Conservation (phyloP, 2,329 filamentous ascomycete species). For the Calonectria crousiana region DNA sequence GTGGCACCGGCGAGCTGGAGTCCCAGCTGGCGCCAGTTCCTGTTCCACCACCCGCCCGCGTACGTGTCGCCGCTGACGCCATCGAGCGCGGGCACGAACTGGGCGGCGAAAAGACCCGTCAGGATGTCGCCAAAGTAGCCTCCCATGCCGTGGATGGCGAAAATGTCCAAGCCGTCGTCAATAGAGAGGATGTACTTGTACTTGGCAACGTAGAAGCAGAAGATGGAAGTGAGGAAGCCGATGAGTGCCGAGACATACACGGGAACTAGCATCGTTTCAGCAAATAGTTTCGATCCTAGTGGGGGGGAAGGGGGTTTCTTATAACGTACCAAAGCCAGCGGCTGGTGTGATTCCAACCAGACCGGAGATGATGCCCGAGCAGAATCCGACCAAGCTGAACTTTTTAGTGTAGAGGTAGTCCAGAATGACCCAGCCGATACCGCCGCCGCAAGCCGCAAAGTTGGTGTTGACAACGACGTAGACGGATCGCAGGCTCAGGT, state of each 20-base stretch:
- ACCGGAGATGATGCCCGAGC: slow-evolving; percentile 67
- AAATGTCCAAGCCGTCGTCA: slow-evolving; percentile 71
- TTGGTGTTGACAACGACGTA: slow-evolving; percentile 71
- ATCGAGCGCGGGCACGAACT: slow-evolving; percentile 63
- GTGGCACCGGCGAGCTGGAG: slow-evolving; percentile 69
- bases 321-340: slow-evolving; percentile 58
- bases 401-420: slow-evolving; percentile 61
- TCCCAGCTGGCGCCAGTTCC: slow-evolving; percentile 67
- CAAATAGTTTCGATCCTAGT: background rate
- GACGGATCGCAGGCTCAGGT: slow-evolving; percentile 64
- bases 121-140: slow-evolving; percentile 68
- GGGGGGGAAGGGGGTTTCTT: too few species aligned
- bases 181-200: slow-evolving; percentile 65
- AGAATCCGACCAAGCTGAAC: slow-evolving; percentile 42
- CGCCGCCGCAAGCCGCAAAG: slow-evolving; percentile 66
- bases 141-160: slow-evolving; percentile 70
- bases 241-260: slow-evolving; percentile 64
- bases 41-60: slow-evolving; percentile 63
- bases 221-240: slow-evolving; percentile 62
- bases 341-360: slow-evolving; percentile 71
- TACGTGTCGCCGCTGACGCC: slow-evolving; percentile 58
- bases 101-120: slow-evolving; percentile 68
- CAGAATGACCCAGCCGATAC: slow-evolving; percentile 64
- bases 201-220: slow-evolving; percentile 60
- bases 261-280: slow-evolving; percentile 48